Evolutionary conservation across 257 asterid genomes (phyloP), one percentile per base, ranked within the genome.

Genomic region (Primulina huaijiensis): DNA sequence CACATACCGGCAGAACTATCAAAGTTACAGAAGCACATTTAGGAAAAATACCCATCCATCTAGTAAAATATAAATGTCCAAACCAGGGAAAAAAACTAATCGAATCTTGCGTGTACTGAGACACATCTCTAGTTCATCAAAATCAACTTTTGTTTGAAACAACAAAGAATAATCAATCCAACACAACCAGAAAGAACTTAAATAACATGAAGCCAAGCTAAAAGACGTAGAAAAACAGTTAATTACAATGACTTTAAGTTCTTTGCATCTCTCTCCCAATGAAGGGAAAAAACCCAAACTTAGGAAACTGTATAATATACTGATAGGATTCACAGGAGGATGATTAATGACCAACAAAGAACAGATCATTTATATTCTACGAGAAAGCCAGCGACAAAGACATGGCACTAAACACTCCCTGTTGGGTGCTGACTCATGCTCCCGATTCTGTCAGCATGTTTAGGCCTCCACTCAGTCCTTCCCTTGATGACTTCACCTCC

Each of bases 401-500:
- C 31, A 57, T 14, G 10, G 50, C 17, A 53, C 72, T 79, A 85
- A 16, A 87, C 84, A 70, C 76, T 80, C 71, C 76, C 88, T 5
- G 79, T 78, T 4, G 89, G 84, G 72, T 82, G 82, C 82, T 78
- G 74, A 14, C 83, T 90, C 8, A 66, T 5, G 75, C 74, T 82
- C 67, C 79, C 85, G 12, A 75, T 75, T 30, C 78, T 75, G 76
- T 78, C 74, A 6, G 79, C 78, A 61, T 60, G 34, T 78, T 91
- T 94, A 21, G 97, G 96, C 82, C 97, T 85, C 99, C 99, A 94
- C 74, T 62, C 77, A 10, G 99, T 94, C 73, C 93, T 79, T 23
- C 92, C 99, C 84, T 91, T 94, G 25, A 89, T 89, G 35, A 94
- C 83, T 70, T 94, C 99, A 16, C 89, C 90, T 5, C 99, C 99